Percentiles rank a stretch among this genome's conserved stretches.
Evolutionary conservation across 345 rosid species (phyloP).

Genomic region (Ricinus communis): DNA sequence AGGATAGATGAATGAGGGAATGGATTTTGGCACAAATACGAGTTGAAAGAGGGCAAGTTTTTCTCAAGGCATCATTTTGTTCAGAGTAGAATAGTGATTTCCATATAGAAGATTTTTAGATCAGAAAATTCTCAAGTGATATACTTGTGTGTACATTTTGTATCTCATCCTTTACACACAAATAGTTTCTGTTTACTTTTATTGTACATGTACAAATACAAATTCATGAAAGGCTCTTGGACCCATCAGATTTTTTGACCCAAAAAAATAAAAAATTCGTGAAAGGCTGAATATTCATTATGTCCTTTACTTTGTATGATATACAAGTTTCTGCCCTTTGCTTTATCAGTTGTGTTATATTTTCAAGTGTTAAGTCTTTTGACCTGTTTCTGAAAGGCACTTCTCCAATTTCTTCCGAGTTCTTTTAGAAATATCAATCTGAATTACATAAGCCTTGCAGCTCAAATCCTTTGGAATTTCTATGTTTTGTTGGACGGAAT

Average conservation of each 20-base stretch:
- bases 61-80: neutral
- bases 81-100: neutral
- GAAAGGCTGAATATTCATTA: neutral
- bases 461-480: too few species aligned
- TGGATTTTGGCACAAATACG: conserved; percentile 20
- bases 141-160: neutral
- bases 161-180: conserved; percentile 6
- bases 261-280: too few species aligned
- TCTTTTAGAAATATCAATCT: too few species aligned
- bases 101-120: conserved; percentile 3
- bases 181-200: neutral
- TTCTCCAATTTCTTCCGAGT: neutral
- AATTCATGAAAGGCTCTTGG: neutral
- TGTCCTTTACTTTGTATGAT: neutral
- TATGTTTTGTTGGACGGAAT: too few species aligned
- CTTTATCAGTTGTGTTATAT: neutral
- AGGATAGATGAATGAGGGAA: conserved; percentile 33
- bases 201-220: neutral
- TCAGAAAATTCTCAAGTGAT: neutral
- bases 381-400: neutral
- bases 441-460: too few species aligned
- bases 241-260: too few species aligned
- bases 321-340: neutral
- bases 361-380: neutral
- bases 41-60: conserved; percentile 12